These are phyloP conservation scores for Penicillium bovifimosum DNA, from an alignment of 495 filamentous ascomycete genomes.

Conservation along the genomic window DNA sequence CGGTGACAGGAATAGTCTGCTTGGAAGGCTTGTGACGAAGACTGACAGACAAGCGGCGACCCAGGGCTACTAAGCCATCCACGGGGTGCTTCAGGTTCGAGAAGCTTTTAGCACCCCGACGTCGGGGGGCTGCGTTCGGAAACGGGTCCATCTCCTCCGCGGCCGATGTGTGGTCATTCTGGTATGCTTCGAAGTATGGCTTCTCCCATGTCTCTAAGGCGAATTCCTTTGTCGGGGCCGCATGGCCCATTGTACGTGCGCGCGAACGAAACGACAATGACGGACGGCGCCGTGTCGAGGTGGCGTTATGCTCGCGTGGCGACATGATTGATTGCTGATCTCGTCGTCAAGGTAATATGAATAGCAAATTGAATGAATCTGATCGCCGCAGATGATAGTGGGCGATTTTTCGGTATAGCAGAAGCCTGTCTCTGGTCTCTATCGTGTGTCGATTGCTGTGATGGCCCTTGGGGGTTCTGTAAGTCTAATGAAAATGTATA, in stretches of 20 bases:
- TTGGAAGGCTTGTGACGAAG: slow-evolving; percentile 40
- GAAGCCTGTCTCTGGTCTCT: background rate
- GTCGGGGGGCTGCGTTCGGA: slow-evolving; percentile 31
- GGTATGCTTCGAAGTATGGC: slow-evolving; percentile 22
- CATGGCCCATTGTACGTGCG: slow-evolving; percentile 29
- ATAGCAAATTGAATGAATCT: background rate
- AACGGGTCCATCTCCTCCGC: slow-evolving; percentile 37
- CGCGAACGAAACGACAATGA: slow-evolving; percentile 35
- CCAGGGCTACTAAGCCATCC: slow-evolving; percentile 41
- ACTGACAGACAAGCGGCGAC: slow-evolving; percentile 42
- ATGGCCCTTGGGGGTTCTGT: background rate
- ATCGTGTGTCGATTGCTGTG: background rate
- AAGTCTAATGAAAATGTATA: background rate
- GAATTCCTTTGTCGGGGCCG: slow-evolving; percentile 17
- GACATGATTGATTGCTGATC: slow-evolving; percentile 27
- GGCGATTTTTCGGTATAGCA: background rate
- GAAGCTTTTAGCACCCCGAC: slow-evolving; percentile 41
- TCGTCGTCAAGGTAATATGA: background rate
- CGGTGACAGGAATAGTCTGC: slow-evolving; percentile 20
- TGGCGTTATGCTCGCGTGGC: slow-evolving; percentile 26
- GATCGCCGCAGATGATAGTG: background rate
- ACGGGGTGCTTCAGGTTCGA: slow-evolving; percentile 42
- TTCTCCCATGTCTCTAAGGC: slow-evolving; percentile 28
- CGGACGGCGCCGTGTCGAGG: slow-evolving; percentile 32
- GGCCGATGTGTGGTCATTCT: slow-evolving; percentile 23